Evolutionary conservation across 148 eudicot genomes (phyloP), one percentile per base, ranked within the genome.

Genomic region (Rhododendron simsii): DNA sequence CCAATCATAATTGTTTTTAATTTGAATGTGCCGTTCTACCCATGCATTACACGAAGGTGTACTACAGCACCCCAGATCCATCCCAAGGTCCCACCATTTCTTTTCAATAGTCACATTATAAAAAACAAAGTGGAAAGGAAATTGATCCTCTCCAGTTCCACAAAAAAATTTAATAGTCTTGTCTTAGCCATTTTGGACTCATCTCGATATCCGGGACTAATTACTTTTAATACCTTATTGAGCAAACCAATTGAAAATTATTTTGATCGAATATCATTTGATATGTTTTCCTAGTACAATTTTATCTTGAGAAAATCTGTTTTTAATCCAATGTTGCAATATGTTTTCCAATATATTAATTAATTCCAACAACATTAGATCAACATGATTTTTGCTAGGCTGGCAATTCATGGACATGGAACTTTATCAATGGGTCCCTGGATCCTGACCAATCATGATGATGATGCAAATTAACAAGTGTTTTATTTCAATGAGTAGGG

Each of bases 391-490:
- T 55, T 55, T 55, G 61, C 1, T 6, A 1, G 1, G 61, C 20
- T 18, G 61, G 61, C 3, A 55, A 21, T 59, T 59, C 8, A 9
- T 65, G 35, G 73, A 65, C 1, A n/a, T 7, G 33, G 14, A n/a
- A 26, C 30, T 33, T 3, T 21, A 37, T 44, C 76, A 41, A 63
- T 41, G 41, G 37, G 77, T 37, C 57, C 78, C 16, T 47, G 26
- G 53, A 82, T 82, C 30, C 75, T 82, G 6, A 23, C 51, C 57
- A 67, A 39, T 67, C 39, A 67, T 83, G 85, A 44, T 83, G 78
- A 12, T 44, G 28, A 82, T 44, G 73, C 37, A 67, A 20, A 41
- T 41, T 41, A 41, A 26, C 26, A 83, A 67, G 41, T 45, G 75
- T n/a, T 23, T 41, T n/a, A 28, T 41, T 59, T 44, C 39, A 26